Base-by-base conservation (phyloP, 768 basidiomycete genomes). In the Termitomyces sp. region DNA sequence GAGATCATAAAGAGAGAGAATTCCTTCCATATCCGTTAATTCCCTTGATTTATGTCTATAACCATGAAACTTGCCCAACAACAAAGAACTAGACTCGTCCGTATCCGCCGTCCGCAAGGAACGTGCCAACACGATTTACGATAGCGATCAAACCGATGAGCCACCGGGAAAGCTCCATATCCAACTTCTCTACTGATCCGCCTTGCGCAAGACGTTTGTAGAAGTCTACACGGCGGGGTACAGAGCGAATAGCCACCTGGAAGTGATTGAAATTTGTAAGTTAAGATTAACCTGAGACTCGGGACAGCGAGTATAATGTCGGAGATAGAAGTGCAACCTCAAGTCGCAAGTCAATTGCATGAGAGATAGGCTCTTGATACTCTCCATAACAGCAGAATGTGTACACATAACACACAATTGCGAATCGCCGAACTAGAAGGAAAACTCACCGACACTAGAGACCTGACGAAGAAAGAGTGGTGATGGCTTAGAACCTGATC, bases 401-500 rank as follows among this genome's bases (percentile, higher is more conserved):
- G 32, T 26, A 16, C 27, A 34, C 22, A 27, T 5, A 13, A 16
- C 2, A 51, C 43, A 20, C 56, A 59, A 63, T 61, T 62, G 55
- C 53, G 61, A 55, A 56, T 37, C 60, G 42, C 55, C 39, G 18
- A 18, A 27, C 16, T 48, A 46, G 37, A 43, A 44, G 41, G 14
- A 22, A 16, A 18, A 69, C 85, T 63, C 55, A 88, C 87, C 27
- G 77, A 73, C 29, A 87, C 83, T 56, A 88, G 69, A 22, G 85
- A 81, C 24, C 87, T 84, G 59, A 90, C 76, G 61, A 89, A 31
- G 67, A 87, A 87, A 0, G 81, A 75, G 66, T 88, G 86, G 68
- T 89, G 86, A 58, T 83, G 85, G 52, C 70, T 73, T 50, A 91
- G 75, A 18, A 88, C 82, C 53, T 77, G 76, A 59, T 91, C 87